Evolutionary conservation across 2,329 filamentous ascomycete species (phyloP).

Genomic region (Aspergillus arachidicola): DNA sequence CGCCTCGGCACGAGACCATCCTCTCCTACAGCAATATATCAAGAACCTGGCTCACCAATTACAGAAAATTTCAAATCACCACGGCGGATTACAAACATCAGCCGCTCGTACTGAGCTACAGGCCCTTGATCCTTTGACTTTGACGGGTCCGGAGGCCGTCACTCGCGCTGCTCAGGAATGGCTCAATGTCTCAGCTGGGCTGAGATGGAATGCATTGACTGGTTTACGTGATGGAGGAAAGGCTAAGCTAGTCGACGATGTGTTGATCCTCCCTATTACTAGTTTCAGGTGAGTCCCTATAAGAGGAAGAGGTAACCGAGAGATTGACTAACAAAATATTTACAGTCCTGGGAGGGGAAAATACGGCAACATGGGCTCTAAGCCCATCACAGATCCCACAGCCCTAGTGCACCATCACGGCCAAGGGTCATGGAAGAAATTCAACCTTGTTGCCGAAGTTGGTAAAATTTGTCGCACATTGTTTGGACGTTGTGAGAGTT

Average conservation of each 20-base stretch:
- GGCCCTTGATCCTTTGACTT: conserved; percentile 29
- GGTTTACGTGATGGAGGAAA: conserved; percentile 31
- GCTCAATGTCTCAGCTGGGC: conserved; percentile 23
- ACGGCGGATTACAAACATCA: background rate
- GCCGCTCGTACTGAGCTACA: conserved; percentile 10
- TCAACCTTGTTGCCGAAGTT: conserved; percentile 29
- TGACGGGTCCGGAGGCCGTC: conserved; percentile 37
- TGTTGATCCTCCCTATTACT: conserved; percentile 38
- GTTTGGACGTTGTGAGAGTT: conserved; percentile 34
- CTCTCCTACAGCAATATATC: conserved; percentile 31
- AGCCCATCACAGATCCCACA: conserved; percentile 29
- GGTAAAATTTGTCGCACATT: conserved; percentile 37
- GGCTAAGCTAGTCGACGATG: conserved; percentile 34
- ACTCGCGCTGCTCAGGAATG: conserved; percentile 29
- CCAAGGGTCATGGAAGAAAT: conserved; percentile 35
- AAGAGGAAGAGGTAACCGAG: background rate
- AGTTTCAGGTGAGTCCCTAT: conserved; percentile 32
- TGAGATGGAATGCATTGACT: conserved; percentile 36
- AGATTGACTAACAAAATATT: conserved; percentile 6
- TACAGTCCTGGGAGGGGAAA: conserved; percentile 25
- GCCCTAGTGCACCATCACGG: conserved; percentile 33
- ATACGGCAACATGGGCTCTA: conserved; percentile 38
- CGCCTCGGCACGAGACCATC: conserved; percentile 30
- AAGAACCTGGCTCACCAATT: conserved; percentile 18
- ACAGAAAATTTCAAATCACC: background rate